Percentiles rank a stretch among this genome's conserved stretches.
Conservation (phyloP, 2,329 filamentous ascomycete genomes). For the Aspergillus caelatus region DNA sequence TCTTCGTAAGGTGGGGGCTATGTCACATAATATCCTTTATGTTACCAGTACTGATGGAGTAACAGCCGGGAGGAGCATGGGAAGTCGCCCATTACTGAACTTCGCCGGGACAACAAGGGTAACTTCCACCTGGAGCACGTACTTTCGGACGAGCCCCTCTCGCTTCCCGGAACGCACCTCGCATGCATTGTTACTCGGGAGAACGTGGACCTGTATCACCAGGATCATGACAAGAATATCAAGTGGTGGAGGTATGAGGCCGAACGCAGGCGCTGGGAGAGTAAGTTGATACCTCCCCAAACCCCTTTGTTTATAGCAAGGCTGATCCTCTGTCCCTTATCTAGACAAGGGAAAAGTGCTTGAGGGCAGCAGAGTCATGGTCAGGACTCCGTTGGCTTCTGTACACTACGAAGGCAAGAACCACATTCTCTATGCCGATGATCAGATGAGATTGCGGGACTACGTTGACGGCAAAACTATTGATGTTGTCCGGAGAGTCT, state of each 20-base stretch:
- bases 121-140: not conserved
- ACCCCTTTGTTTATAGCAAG: not conserved
- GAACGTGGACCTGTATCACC: not conserved
- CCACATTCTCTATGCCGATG: not conserved
- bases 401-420: not conserved
- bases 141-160: not conserved
- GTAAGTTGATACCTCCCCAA: not conserved
- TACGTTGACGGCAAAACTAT: not conserved
- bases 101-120: not conserved
- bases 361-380: not conserved
- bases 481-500: not conserved
- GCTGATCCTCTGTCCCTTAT: not conserved
- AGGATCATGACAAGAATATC: conserved; percentile 3
- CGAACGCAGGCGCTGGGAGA: not conserved
- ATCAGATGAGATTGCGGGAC: not conserved
- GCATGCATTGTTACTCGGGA: not conserved
- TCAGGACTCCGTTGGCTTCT: not conserved
- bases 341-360: not conserved
- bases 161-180: conserved; percentile 1
- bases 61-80: not conserved
- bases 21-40: not conserved
- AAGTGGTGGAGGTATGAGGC: not conserved
- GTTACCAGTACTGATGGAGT: no score
- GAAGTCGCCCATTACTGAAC: not conserved
- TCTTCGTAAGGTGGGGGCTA: not conserved